Evolutionary conservation across 2,329 filamentous ascomycete genomes (phyloP), one percentile per base, ranked within the genome.

Genomic region (Aschersonia sp.): DNA sequence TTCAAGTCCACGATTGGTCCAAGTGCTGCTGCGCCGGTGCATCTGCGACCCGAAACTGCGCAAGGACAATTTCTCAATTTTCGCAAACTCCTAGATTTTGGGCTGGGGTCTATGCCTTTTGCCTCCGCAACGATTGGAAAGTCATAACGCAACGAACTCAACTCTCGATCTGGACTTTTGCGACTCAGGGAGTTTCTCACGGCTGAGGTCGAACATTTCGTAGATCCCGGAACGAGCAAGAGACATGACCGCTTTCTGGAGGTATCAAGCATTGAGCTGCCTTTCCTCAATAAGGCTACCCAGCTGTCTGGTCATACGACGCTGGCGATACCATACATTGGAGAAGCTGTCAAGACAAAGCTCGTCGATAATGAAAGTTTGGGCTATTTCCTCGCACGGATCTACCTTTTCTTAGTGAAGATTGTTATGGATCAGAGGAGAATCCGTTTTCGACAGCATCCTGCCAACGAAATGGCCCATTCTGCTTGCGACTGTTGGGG

Each of bases 11-110:
- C 85, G 37, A 97, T 98, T 62, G 92, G 92, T 52, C 89, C 90
- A 48, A 94, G 86, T 69, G 85, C 85, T 66, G 89, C 94, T 62
- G 73, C 85, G 52, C 79, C 85, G 44, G 89, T 87, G 47, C 96
- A 87, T 65, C 74, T 96, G 50, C 79, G 89, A 48, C 92, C 92
- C 42, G 92, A 98, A 69, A 98, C 92, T 32, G 92, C 92, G 4
- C 92, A 98, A 73, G 92, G 92, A 54, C 92, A 98, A 69, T 98
- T 98, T 69, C 72, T 97, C 55, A 96, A 94, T 69, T 98, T 98
- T 66, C 80, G 84, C 57, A 96, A 96, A 72, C 80, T 98, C 44
- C 81, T 97, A 50, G 90, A 96, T 55, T 97, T 89, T 73, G 97
- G 96, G 72, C 86, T 94, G 67, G 80, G 87, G 59, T 75, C 82